phyloP scores from a whole-genome alignment of 2,329 filamentous ascomycete species.

The Xylariomycetidae sp. region DNA sequence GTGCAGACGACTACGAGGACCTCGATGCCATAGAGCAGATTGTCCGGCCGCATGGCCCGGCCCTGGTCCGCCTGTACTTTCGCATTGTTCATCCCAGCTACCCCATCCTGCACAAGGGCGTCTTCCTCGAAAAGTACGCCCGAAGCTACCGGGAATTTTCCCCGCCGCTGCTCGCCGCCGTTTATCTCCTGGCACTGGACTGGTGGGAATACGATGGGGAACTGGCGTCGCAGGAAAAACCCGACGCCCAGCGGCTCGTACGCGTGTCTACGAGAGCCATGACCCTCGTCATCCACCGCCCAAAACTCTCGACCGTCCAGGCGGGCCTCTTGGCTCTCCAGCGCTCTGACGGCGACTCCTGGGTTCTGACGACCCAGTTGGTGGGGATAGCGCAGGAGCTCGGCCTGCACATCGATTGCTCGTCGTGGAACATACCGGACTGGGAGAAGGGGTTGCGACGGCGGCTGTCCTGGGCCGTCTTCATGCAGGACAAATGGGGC shows the following conservation, averaged over 20 bases:
- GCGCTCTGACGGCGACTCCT: slow-evolving; percentile 26
- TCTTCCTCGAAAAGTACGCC: slow-evolving; percentile 48
- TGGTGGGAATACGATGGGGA: slow-evolving; percentile 51
- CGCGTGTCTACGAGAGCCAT: slow-evolving; percentile 30
- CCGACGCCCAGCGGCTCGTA: slow-evolving; percentile 27
- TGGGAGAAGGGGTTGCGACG: slow-evolving; percentile 55
- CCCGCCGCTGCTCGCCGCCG: slow-evolving; percentile 47
- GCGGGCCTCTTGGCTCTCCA: slow-evolving; percentile 39
- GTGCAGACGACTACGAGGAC: too few species aligned
- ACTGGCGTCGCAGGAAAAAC: slow-evolving; percentile 34
- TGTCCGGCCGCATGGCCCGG: slow-evolving; percentile 54
- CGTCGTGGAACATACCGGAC: slow-evolving; percentile 50
- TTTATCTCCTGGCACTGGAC: slow-evolving; percentile 50
- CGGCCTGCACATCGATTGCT: slow-evolving; percentile 51
- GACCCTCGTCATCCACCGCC: slow-evolving; percentile 30
- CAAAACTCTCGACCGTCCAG: slow-evolving; percentile 38
- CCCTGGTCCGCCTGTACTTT: slow-evolving; percentile 60
- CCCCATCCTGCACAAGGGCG: slow-evolving; percentile 47
- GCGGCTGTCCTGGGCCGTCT: slow-evolving; percentile 55
- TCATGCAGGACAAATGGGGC: slow-evolving; percentile 57
- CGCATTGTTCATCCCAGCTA: slow-evolving; percentile 46
- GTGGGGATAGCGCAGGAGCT: slow-evolving; percentile 48
- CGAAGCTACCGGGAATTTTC: slow-evolving; percentile 48
- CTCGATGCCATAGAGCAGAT: slow-evolving; percentile 54
- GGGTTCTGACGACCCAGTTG: slow-evolving; percentile 39